Percentiles rank a stretch among this genome's conserved stretches.
Evolutionary conservation across 441 rosid species (phyloP).

Genomic region (Gossypium lobatum): DNA sequence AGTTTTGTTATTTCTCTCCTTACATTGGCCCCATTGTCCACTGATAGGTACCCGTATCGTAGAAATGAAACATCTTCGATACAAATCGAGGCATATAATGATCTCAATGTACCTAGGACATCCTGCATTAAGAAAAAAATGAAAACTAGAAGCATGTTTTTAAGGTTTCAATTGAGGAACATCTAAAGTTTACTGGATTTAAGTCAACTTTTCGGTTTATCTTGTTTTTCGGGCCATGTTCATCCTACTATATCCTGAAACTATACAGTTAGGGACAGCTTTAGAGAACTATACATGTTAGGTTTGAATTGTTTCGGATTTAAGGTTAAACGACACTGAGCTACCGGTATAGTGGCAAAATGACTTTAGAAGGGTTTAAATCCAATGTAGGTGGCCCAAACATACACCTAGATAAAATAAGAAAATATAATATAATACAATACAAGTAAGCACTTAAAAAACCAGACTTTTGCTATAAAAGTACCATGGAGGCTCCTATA

Average conservation of each 20-base stretch:
- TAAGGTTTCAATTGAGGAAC: neutral
- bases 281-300: neutral
- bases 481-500: too few species aligned
- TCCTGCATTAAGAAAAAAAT: constrained; percentile 34
- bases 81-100: constrained; percentile 58
- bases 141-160: neutral
- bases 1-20: constrained; percentile 63
- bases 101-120: constrained; percentile 51
- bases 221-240: neutral
- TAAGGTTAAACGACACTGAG: too few species aligned
- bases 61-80: constrained; percentile 71
- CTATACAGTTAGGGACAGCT: neutral
- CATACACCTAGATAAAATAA: too few species aligned
- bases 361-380: too few species aligned
- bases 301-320: neutral
- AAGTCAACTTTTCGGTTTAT: neutral
- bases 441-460: too few species aligned
- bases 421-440: too few species aligned
- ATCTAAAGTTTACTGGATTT: neutral
- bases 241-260: neutral
- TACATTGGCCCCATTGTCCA: constrained; percentile 45
- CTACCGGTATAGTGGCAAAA: too few species aligned
- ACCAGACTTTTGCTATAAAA: too few species aligned
- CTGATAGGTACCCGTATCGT: constrained; percentile 60
- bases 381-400: too few species aligned